A percentile compares a stretch with the other conserved stretches of the same genome.
These are phyloP conservation scores for Pseudohyphozyma bogoriensis DNA, from an alignment of 768 basidiomycete species.

Conservation along the genomic window DNA sequence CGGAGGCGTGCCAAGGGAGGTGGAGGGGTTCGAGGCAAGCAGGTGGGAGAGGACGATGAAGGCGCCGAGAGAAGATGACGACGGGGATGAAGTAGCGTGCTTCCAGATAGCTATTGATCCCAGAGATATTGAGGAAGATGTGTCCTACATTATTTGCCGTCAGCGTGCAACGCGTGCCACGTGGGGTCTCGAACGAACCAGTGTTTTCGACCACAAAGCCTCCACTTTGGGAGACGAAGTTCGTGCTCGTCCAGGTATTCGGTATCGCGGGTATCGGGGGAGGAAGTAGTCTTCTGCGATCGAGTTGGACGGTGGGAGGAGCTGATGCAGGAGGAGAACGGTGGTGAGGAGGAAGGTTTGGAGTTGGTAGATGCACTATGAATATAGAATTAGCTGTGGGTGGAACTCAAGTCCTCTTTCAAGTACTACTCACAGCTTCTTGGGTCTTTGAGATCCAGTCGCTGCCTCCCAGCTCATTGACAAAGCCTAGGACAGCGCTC, in stretches of 20 bases:
- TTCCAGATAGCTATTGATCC: neutral
- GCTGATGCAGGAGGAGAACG: neutral
- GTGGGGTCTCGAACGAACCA: neutral
- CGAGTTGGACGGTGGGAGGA: neutral
- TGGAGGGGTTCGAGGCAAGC: neutral
- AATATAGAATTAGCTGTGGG: too few species aligned
- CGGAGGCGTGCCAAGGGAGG: neutral
- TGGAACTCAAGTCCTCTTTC: too few species aligned
- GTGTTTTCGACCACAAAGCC: neutral
- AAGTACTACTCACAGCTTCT: too few species aligned
- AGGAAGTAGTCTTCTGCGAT: slow-evolving; percentile 1
- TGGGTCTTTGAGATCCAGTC: too few species aligned
- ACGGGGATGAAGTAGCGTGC: neutral
- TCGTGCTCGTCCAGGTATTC: neutral
- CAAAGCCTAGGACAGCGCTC: too few species aligned
- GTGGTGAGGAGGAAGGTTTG: neutral
- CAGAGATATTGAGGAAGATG: neutral
- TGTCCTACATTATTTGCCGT: neutral
- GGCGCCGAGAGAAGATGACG: neutral
- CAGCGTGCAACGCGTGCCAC: too few species aligned
- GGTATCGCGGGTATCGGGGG: neutral
- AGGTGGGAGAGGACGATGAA: slow-evolving; percentile 6
- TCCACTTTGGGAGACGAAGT: neutral
- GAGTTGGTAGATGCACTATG: neutral
- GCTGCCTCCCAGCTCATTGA: too few species aligned